These are phyloP conservation scores for Colletotrichum spinosum DNA, from an alignment of 2,329 filamentous ascomycete genomes.

Conservation along the genomic window DNA sequence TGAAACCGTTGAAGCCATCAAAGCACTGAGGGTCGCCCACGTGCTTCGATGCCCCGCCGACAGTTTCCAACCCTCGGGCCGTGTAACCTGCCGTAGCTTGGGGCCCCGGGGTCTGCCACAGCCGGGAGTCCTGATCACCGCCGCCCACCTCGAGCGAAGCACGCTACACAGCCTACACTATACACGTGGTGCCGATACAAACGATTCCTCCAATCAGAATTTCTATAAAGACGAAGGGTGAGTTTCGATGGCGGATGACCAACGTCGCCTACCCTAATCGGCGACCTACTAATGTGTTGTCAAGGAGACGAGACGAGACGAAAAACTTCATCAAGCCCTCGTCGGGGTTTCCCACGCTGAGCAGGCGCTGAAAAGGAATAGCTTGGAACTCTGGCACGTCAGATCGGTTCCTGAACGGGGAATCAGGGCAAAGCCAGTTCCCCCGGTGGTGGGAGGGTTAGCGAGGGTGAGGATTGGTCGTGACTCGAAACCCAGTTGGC, in stretches of 20 bases:
- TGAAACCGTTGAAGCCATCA: no score
- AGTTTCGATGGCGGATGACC: constrained; percentile 19
- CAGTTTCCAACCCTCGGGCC: no score
- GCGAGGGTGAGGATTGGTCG: neutral
- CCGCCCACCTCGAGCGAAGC: neutral
- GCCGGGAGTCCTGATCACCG: no score
- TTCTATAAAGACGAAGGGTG: neutral
- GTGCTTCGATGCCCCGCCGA: no score
- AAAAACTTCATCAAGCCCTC: no score
- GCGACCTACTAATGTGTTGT: no score
- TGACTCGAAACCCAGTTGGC: constrained; percentile 1
- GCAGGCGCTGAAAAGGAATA: neutral
- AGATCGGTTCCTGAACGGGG: constrained; percentile 6
- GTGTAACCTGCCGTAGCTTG: no score
- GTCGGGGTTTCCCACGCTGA: neutral
- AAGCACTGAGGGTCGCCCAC: no score
- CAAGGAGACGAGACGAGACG: no score
- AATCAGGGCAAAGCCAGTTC: constrained; percentile 3
- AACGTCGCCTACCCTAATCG: constrained; percentile 4
- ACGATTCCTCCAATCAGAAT: neutral
- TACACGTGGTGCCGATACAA: neutral
- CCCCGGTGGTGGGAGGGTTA: no score
- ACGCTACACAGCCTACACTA: neutral
- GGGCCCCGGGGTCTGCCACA: no score
- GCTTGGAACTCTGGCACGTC: neutral